phyloP scores from a whole-genome alignment of 139 green algal genomes.

The Penium margaritaceum region DNA sequence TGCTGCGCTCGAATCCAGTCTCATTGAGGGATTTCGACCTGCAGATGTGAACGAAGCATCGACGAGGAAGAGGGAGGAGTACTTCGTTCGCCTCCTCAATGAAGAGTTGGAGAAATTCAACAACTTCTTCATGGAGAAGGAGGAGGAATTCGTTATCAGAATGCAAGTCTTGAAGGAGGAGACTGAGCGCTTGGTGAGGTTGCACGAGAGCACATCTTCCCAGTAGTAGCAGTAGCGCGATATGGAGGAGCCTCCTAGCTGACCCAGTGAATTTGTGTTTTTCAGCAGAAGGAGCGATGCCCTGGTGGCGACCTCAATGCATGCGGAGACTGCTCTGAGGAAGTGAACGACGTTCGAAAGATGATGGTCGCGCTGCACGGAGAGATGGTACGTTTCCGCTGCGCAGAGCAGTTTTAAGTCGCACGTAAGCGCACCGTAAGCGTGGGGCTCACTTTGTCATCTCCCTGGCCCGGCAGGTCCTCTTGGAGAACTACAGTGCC shows the following conservation, averaged over 20 bases:
- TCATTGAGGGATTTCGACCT: too few species aligned
- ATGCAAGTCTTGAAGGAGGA: slow-evolving; percentile 30
- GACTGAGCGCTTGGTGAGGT: slow-evolving; percentile 20
- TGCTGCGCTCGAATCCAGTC: too few species aligned
- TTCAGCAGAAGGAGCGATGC: too few species aligned
- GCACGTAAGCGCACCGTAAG: too few species aligned
- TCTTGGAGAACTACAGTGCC: slow-evolving; percentile 50
- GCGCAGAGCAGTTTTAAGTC: not conserved
- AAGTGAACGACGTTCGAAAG: slow-evolving; percentile 20
- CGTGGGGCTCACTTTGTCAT: not conserved
- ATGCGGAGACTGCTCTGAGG: not conserved
- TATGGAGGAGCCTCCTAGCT: too few species aligned
- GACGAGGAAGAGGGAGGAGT: not conserved
- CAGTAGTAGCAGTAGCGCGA: too few species aligned
- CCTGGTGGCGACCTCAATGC: not conserved
- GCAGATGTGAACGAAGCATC: slow-evolving; percentile 2
- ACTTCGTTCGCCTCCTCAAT: slow-evolving; percentile 47
- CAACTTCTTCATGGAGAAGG: slow-evolving; percentile 55
- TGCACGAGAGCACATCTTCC: too few species aligned
- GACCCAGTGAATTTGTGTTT: too few species aligned
- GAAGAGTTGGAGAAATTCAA: slow-evolving; percentile 52
- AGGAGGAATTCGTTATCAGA: slow-evolving; percentile 52
- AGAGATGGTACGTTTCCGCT: slow-evolving; percentile 35
- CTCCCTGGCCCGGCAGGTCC: slow-evolving; percentile 21
- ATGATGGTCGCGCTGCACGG: slow-evolving; percentile 48